Percentiles rank a stretch among this genome's conserved stretches.
These are phyloP conservation scores for Strobilomyces echinocephalus DNA, from an alignment of 768 basidiomycete species.

Conservation along the genomic window DNA sequence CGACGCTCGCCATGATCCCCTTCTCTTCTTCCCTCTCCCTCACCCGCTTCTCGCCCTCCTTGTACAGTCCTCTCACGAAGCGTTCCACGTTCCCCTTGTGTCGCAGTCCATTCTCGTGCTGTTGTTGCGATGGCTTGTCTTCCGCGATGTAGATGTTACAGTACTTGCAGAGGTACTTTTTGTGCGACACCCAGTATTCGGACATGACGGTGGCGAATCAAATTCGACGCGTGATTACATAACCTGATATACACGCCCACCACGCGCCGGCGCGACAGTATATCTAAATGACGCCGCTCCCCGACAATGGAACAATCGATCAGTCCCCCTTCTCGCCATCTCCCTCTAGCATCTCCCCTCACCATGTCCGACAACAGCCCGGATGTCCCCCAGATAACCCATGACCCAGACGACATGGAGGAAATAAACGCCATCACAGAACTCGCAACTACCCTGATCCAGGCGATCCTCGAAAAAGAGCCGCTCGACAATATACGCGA, in stretches of 20 bases:
- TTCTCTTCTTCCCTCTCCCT: constrained; percentile 82
- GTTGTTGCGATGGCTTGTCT: constrained; percentile 85
- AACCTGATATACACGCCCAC: neutral
- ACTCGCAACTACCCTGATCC: constrained; percentile 57
- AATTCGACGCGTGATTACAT: constrained; percentile 9
- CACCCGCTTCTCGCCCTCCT: constrained; percentile 83
- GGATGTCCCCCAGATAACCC: constrained; percentile 12
- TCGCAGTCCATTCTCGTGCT: constrained; percentile 89
- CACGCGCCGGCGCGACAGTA: too few species aligned
- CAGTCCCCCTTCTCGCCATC: neutral
- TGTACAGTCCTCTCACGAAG: constrained; percentile 90
- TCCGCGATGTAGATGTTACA: constrained; percentile 97
- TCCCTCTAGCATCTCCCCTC: neutral
- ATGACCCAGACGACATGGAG: constrained; percentile 30
- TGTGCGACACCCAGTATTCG: constrained; percentile 91
- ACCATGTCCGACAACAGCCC: constrained; percentile 13
- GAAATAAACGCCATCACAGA: constrained; percentile 43
- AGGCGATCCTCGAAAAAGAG: constrained; percentile 49
- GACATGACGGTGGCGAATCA: constrained; percentile 48
- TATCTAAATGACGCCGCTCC: neutral
- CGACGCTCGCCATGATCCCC: constrained; percentile 80
- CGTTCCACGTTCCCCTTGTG: constrained; percentile 95
- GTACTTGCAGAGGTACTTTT: constrained; percentile 94
- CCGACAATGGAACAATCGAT: neutral
- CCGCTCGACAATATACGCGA: constrained; percentile 41